Evolutionary conservation across 1,284 basidiomycete genomes (phyloP).

Genomic region (Veloporphyrellus conicus): DNA sequence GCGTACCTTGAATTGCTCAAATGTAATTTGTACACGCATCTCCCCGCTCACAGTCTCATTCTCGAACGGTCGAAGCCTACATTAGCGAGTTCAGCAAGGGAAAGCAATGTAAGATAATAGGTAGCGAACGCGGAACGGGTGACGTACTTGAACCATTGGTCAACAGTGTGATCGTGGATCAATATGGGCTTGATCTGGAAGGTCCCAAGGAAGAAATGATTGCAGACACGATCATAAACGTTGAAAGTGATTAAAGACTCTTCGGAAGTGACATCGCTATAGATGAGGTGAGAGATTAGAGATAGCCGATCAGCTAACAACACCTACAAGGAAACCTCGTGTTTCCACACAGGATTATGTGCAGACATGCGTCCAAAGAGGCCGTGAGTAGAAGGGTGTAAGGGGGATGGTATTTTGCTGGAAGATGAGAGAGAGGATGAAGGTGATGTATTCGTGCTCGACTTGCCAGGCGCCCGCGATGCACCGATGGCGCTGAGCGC

Average conservation of each 20-base stretch:
- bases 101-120: not conserved
- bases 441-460: slow-evolving; percentile 37
- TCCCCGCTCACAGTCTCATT: slow-evolving; percentile 85
- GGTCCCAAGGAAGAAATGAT: slow-evolving; percentile 88
- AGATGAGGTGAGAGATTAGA: slow-evolving; percentile 17
- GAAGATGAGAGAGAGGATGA: slow-evolving; percentile 40
- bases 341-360: slow-evolving; percentile 97
- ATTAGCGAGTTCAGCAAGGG: slow-evolving; percentile 17
- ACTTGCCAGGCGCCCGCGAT: slow-evolving; percentile 39
- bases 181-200: slow-evolving; percentile 89
- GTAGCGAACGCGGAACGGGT: not conserved
- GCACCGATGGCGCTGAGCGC: slow-evolving; percentile 67
- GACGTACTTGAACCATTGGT: slow-evolving; percentile 93
- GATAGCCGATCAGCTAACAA: slow-evolving; percentile 8
- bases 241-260: slow-evolving; percentile 84
- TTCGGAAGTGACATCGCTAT: slow-evolving; percentile 91
- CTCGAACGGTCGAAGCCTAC: slow-evolving; percentile 73
- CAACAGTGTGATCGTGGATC: slow-evolving; percentile 88
- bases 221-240: slow-evolving; percentile 87
- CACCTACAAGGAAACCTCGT: slow-evolving; percentile 93
- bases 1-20: slow-evolving; percentile 80
- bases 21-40: slow-evolving; percentile 92
- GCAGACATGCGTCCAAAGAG: slow-evolving; percentile 65
- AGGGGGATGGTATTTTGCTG: slow-evolving; percentile 32
- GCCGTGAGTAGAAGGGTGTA: slow-evolving; percentile 38